These are phyloP conservation scores for Physcia stellaris DNA, from an alignment of 495 filamentous ascomycete species.

Conservation along the genomic window DNA sequence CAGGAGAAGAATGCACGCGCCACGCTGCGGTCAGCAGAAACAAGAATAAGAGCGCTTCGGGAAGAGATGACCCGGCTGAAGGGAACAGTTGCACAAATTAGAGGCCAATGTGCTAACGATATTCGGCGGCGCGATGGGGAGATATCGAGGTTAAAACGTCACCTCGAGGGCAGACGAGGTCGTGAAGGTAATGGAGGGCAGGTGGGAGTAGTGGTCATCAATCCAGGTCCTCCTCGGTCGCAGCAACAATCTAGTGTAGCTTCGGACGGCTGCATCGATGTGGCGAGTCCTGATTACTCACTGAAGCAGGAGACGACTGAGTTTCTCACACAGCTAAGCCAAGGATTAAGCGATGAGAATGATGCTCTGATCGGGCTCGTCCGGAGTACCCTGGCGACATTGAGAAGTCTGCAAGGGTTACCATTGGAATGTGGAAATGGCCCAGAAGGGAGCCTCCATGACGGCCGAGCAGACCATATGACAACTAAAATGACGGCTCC, in stretches of 20 bases:
- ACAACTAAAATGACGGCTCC: slow-evolving; percentile 20
- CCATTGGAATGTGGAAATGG: slow-evolving; percentile 25
- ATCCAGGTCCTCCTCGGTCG: slow-evolving; percentile 33
- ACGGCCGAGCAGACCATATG: not conserved
- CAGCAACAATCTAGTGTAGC: slow-evolving; percentile 24
- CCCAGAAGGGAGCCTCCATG: slow-evolving; percentile 17
- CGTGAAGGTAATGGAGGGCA: slow-evolving; percentile 30
- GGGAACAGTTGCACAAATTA: slow-evolving; percentile 62
- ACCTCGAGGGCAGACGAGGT: slow-evolving; percentile 46
- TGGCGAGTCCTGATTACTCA: slow-evolving; percentile 51
- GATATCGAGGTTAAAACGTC: slow-evolving; percentile 75
- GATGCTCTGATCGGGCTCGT: slow-evolving; percentile 66
- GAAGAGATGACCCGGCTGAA: slow-evolving; percentile 73
- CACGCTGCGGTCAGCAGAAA: slow-evolving; percentile 58
- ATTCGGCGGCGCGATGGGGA: slow-evolving; percentile 82
- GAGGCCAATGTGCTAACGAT: slow-evolving; percentile 80
- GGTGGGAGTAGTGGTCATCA: slow-evolving; percentile 26
- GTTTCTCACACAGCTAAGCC: slow-evolving; percentile 79
- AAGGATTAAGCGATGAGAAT: slow-evolving; percentile 86
- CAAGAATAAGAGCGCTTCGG: slow-evolving; percentile 50
- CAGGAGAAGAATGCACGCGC: slow-evolving; percentile 54
- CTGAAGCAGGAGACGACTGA: slow-evolving; percentile 79
- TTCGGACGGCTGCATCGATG: slow-evolving; percentile 28
- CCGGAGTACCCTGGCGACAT: slow-evolving; percentile 50
- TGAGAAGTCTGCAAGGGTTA: slow-evolving; percentile 70